phyloP scores from a whole-genome alignment of 2,329 filamentous ascomycete species.

The Cladosporium oxysporum region DNA sequence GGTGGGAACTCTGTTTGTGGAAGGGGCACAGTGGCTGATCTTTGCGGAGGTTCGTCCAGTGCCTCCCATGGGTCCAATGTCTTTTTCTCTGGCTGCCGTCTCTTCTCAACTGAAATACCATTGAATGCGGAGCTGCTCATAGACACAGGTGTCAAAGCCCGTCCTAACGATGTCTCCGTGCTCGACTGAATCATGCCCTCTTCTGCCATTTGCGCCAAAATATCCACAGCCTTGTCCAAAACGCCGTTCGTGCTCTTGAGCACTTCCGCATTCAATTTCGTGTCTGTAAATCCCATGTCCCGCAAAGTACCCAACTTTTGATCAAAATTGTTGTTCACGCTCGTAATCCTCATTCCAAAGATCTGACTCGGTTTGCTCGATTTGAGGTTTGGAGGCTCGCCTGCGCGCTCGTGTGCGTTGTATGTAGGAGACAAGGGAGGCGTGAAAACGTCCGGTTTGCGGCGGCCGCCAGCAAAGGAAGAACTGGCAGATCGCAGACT shows the following conservation, averaged over 20 bases:
- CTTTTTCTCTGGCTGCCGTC: slow-evolving; percentile 29
- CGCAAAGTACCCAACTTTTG: slow-evolving; percentile 74
- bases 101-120: slow-evolving; percentile 47
- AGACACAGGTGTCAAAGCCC: slow-evolving; percentile 42
- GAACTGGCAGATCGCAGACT: slow-evolving; percentile 69
- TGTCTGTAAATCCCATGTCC: slow-evolving; percentile 91
- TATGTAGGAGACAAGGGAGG: slow-evolving; percentile 40
- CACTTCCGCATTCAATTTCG: slow-evolving; percentile 76
- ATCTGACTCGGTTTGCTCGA: slow-evolving; percentile 58
- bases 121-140: slow-evolving; percentile 49
- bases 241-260: slow-evolving; percentile 83
- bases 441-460: slow-evolving; percentile 47
- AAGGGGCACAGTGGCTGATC: slow-evolving; percentile 32
- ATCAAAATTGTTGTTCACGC: slow-evolving; percentile 67
- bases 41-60: slow-evolving; percentile 37
- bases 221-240: slow-evolving; percentile 81
- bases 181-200: slow-evolving; percentile 49
- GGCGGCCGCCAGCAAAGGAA: slow-evolving; percentile 62
- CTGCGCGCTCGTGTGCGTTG: slow-evolving; percentile 31
- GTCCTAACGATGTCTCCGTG: slow-evolving; percentile 27
- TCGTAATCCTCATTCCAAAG: slow-evolving; percentile 44
- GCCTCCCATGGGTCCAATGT: slow-evolving; percentile 47
- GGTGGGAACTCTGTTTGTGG: slow-evolving; percentile 32
- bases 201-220: slow-evolving; percentile 80
- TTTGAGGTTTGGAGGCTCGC: slow-evolving; percentile 24